Percentiles rank a stretch among this genome's conserved stretches.
phyloP scores from a whole-genome alignment of 768 basidiomycete genomes.

The Amanita pseudoporphyria region DNA sequence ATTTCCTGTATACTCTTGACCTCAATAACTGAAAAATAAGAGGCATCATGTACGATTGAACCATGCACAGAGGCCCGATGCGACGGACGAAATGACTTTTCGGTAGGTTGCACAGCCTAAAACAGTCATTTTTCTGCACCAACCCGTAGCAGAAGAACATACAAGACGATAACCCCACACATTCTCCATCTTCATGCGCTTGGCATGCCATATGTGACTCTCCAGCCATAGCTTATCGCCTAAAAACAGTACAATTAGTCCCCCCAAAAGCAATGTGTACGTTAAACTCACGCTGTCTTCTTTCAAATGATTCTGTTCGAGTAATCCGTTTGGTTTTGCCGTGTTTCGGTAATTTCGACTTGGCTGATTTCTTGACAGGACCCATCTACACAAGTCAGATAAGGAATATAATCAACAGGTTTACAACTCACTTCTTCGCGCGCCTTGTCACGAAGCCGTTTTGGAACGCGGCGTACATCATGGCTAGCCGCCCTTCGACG shows the following conservation, averaged over 20 bases:
- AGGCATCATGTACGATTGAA: conserved; percentile 84
- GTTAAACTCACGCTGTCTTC: conserved; percentile 57
- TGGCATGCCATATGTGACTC: conserved; percentile 96
- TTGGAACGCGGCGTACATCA: conserved; percentile 83
- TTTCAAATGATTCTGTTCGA: conserved; percentile 51
- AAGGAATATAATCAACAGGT: neutral
- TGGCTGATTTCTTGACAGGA: conserved; percentile 24
- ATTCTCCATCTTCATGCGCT: conserved; percentile 90
- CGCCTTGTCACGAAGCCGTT: conserved; percentile 75
- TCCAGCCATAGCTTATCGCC: conserved; percentile 90
- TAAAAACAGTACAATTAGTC: conserved; percentile 19
- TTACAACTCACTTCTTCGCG: conserved; percentile 57
- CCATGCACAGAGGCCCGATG: conserved; percentile 82
- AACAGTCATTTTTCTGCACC: neutral
- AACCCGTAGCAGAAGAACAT: conserved; percentile 11
- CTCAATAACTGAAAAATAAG: conserved; percentile 73
- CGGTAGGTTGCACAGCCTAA: conserved; percentile 79
- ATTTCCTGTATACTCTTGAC: conserved; percentile 53
- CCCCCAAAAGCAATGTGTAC: neutral
- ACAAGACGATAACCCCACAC: conserved; percentile 91
- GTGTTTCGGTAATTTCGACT: conserved; percentile 46
- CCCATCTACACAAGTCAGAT: conserved; percentile 32
- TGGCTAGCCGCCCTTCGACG: conserved; percentile 92
- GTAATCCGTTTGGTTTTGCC: conserved; percentile 52
- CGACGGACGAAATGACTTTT: conserved; percentile 87